Evolutionary conservation across 1,139 yeast species (phyloP).

Genomic region (Saccharomyces hybrid): DNA sequence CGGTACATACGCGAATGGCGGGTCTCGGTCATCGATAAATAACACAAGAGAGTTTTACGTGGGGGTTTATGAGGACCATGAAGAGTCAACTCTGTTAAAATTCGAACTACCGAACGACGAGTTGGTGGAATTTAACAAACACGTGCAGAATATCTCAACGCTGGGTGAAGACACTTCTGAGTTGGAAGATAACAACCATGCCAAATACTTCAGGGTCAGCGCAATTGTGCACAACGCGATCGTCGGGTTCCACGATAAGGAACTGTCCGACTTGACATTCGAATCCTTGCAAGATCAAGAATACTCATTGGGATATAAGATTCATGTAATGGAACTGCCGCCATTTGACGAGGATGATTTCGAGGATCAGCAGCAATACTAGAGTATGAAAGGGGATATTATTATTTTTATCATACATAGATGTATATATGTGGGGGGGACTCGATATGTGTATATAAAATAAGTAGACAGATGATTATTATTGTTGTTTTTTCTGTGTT

Average conservation of each 20-base stretch:
- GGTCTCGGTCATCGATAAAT: conserved; percentile 5
- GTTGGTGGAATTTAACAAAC: not conserved
- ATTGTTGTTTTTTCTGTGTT: not conserved
- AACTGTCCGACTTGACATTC: conserved; percentile 22
- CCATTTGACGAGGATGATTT: conserved; percentile 16
- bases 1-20: not conserved
- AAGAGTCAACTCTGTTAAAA: conserved; percentile 18
- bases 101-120: conserved; percentile 3
- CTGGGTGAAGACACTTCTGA: conserved; percentile 1
- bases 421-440: not conserved
- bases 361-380: not conserved
- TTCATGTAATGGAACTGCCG: conserved; percentile 22
- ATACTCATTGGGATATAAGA: conserved; percentile 23
- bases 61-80: conserved; percentile 30
- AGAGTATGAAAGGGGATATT: not conserved
- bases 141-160: conserved; percentile 1
- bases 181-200: not conserved
- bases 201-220: conserved; percentile 7
- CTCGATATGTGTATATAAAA: not conserved
- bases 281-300: conserved; percentile 23
- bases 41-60: conserved; percentile 31
- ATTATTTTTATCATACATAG: not conserved
- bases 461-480: conserved; percentile 3
- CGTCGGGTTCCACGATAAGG: conserved; percentile 28
- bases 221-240: conserved; percentile 26